Percentiles rank a stretch among this genome's conserved stretches.
phyloP scores from a whole-genome alignment of 805 yeast genomes.

The Yarrowia divulgata region DNA sequence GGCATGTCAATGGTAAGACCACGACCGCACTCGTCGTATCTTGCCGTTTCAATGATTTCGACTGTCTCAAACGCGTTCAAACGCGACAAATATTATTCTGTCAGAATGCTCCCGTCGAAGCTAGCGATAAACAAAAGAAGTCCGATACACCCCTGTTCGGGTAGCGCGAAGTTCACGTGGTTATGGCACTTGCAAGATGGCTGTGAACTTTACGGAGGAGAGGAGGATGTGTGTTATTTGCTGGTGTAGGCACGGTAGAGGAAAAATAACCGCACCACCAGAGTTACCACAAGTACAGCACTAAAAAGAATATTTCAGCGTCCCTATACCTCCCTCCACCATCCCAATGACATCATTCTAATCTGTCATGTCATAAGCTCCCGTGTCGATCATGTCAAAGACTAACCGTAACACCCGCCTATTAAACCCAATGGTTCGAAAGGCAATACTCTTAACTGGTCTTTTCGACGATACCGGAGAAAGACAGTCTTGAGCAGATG shows the following conservation, averaged over 20 bases:
- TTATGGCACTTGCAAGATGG: not conserved
- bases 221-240: too few species aligned
- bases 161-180: constrained; percentile 23
- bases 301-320: too few species aligned
- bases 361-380: not conserved
- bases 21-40: too few species aligned
- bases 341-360: not conserved
- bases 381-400: constrained; percentile 1
- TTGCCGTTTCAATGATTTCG: too few species aligned
- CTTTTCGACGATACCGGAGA: not conserved
- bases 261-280: too few species aligned
- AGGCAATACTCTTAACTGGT: not conserved
- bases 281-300: too few species aligned
- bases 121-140: not conserved
- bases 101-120: not conserved
- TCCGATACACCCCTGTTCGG: not conserved
- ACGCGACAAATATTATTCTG: constrained; percentile 1
- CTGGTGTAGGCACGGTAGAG: too few species aligned
- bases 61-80: not conserved
- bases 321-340: too few species aligned
- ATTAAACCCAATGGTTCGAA: too few species aligned
- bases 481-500: too few species aligned
- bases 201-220: not conserved
- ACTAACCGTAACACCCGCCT: not conserved
- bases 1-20: too few species aligned